These are phyloP conservation scores for Coemansia sp. DNA, from an alignment of 192 early-diverging fungal species.

Conservation along the genomic window DNA sequence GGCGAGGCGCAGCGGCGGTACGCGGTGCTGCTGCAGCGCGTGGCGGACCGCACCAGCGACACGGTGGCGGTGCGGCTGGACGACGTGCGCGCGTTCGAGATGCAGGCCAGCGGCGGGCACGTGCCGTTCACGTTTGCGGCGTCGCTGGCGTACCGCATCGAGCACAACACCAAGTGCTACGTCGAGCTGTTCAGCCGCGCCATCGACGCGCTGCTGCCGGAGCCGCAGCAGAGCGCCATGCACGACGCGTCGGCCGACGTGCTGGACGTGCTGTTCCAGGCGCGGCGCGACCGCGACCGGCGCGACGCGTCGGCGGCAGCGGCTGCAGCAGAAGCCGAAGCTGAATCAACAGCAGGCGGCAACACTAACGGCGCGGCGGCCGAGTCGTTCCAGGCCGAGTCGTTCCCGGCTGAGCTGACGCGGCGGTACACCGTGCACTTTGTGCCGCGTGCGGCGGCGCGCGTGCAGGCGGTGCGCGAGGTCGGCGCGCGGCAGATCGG, in stretches of 20 bases:
- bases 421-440: slow-evolving; percentile 84
- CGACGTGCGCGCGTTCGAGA: slow-evolving; percentile 58
- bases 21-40: slow-evolving; percentile 54
- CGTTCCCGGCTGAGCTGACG: slow-evolving; percentile 80
- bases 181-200: slow-evolving; percentile 72
- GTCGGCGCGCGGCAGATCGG: slow-evolving; percentile 79
- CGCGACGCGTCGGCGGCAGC: slow-evolving; percentile 32
- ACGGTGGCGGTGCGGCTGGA: slow-evolving; percentile 64
- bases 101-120: slow-evolving; percentile 33
- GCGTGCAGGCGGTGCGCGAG: slow-evolving; percentile 80
- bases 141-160: slow-evolving; percentile 64
- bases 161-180: slow-evolving; percentile 84
- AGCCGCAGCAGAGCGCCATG: slow-evolving; percentile 36
- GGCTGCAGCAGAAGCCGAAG: not conserved
- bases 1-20: slow-evolving; percentile 33
- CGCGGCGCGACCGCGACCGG: slow-evolving; percentile 70
- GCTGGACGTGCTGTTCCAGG: slow-evolving; percentile 85
- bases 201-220: slow-evolving; percentile 65
- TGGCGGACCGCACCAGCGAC: slow-evolving; percentile 62
- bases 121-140: slow-evolving; percentile 29
- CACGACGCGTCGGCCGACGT: slow-evolving; percentile 67
- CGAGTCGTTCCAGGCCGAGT: slow-evolving; percentile 19
- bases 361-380: slow-evolving; percentile 2
- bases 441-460: slow-evolving; percentile 62
- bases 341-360: too few relatives aligned